Conservation (phyloP, 495 filamentous ascomycete genomes). For the Hypoxylon trugodes region DNA sequence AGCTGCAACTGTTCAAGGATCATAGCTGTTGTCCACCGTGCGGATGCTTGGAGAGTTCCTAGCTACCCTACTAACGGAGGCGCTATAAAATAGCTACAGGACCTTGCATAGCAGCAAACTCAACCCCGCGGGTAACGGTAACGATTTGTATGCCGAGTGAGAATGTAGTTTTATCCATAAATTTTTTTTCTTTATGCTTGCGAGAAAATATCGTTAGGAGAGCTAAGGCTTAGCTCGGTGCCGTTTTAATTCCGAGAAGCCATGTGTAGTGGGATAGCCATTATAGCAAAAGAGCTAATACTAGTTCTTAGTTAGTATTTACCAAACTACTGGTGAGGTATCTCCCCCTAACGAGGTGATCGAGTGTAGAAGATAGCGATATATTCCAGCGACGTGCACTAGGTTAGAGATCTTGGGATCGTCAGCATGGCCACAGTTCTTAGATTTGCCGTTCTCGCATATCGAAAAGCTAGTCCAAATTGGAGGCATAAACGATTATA, state of each 20-base stretch:
- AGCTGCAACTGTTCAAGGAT: constrained; percentile 16
- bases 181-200: neutral
- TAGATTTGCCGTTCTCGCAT: neutral
- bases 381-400: neutral
- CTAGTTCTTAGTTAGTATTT: too few relatives aligned
- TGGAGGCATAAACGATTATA: constrained; percentile 3
- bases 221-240: neutral
- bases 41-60: constrained; percentile 6
- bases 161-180: neutral
- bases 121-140: neutral
- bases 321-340: too few relatives aligned
- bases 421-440: neutral
- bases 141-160: neutral
- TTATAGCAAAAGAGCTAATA: too few relatives aligned
- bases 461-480: neutral
- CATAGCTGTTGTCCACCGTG: constrained; percentile 18
- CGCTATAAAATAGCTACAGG: constrained; percentile 8
- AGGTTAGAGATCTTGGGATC: constrained; percentile 1
- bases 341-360: too few relatives aligned
- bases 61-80: constrained; percentile 1
- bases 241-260: neutral
- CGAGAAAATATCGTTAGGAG: neutral
- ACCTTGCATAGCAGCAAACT: constrained; percentile 29
- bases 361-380: neutral
- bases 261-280: neutral